Base-by-base conservation (phyloP, 768 basidiomycete species). In the Tylopilus plumbeoviolaceoides region DNA sequence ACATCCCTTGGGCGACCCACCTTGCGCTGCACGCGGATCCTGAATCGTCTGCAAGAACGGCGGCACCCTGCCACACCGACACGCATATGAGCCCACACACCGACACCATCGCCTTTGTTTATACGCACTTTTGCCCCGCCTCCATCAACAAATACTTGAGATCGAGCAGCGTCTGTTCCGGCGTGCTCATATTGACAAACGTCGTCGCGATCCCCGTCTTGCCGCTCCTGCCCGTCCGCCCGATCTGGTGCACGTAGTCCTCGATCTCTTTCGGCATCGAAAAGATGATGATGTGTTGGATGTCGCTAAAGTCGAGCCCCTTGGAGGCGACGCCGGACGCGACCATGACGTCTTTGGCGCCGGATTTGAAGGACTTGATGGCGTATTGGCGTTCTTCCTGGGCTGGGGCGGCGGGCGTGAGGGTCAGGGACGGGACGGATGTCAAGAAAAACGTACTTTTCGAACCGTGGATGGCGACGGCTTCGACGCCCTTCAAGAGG, bases 211-310 rank as follows among this genome's bases (percentile, higher is more conserved):
- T 98, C 47, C 97, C 97, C 1, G 97, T 99, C 70, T 98, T 98
- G 20, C 97, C 97, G 59, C 90, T 93, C 60, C 97, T 85, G 47
- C 97, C 97, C 7, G 97, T 99, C 55, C 97, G 89, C 25, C 97
- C 97, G 59, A 98, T 98, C 71, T 99, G 95, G 75, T 99, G 97
- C 46, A 98, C 95, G 63, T 99, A 99, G 69, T 99, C 97, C 71
- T 99, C 97, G 57, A 99, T 99, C 74, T 99, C 97, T 70, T 98
- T 99, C 0, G 97, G 97, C 97, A 99, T 98, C 28, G 90, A 86
- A 70, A 95, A 99, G 57, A 98, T 98, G 71, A 99, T 98, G 66
- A 98, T 95, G 68, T 98, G 97, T 62, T 98, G 94, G 53, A 99
- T 95, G 64, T 98, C 97, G 69, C 89, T 94, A 72, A 99, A 99